Base-by-base conservation (phyloP, 1,139 yeast species). In the Cylindricascospora bacillispora region DNA sequence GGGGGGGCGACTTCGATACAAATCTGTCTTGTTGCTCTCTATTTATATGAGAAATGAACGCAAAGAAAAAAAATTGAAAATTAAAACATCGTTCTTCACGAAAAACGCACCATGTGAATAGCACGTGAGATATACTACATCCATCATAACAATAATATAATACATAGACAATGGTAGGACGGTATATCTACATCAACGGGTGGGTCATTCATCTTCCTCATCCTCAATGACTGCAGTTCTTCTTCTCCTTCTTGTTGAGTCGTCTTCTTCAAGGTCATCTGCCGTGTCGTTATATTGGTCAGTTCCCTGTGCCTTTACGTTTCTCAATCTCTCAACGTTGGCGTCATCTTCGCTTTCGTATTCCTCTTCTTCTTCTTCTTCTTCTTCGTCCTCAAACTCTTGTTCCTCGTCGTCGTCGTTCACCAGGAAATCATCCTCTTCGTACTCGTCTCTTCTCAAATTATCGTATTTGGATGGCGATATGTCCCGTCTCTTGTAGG, bases 271-370 rank as follows among this genome's bases (percentile, higher is more conserved):
- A 6, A 49, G 59, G 13, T 45, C 52, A 3, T 43, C 50, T 4
- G 43, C 37, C 5, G 34, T 42, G 24, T 52, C 48, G 22, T 47
- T 52, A 40, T 72, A 72, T 37, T 60, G 60, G 15, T 66, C 62
- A 5, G 70, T 69, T 6, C 79, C 78, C 23, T 63, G 67, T 29
- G 63, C 60, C 50, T 80, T 80, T 33, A 77, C 61, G 35, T 65
- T 63, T 37, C 66, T 67, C 47, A 79, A 61, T 40, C 85, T 62
- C 41, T 71, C 76, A 1, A 82, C 81, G 2, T 74, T 73, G 30
- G 67, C 75, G 25, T 67, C 70, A 15, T 67, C 75, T 18, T 70
- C 77, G 1, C 52, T 62, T 5, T 47, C 60, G 3, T 48, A 59
- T 7, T 46, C 59, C 2, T 50, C 60, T 14, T 43, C 56, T 7